phyloP scores from a whole-genome alignment of 176 grass and related monocot species.

The Ensete glaucum region DNA sequence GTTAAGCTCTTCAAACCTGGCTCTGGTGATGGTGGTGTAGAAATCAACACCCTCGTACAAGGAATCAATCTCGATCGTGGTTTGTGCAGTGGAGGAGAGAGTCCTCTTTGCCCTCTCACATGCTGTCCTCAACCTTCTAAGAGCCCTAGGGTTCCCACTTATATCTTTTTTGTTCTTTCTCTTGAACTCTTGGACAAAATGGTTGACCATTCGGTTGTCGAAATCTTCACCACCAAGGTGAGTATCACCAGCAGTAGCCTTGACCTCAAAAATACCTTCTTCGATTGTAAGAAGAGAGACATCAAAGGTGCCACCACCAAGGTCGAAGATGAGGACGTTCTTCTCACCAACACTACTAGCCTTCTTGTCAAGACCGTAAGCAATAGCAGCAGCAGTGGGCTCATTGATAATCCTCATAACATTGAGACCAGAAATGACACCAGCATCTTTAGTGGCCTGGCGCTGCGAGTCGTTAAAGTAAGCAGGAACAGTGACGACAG shows the following conservation, averaged over 20 bases:
- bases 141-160: not conserved
- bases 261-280: conserved; percentile 2
- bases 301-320: not conserved
- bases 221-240: not conserved
- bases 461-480: not conserved
- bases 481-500: conserved; percentile 1
- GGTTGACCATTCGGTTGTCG: not conserved
- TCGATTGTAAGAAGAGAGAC: not conserved
- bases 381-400: not conserved
- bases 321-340: not conserved
- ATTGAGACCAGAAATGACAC: conserved; percentile 1
- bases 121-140: not conserved
- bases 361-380: conserved; percentile 3
- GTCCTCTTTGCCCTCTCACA: not conserved
- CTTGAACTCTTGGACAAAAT: not conserved
- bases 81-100: not conserved
- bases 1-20: conserved; percentile 2
- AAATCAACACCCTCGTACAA: not conserved
- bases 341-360: not conserved
- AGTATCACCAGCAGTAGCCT: conserved; percentile 3
- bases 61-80: not conserved
- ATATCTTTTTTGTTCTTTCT: not conserved
- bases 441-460: not conserved
- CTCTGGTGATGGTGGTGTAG: not conserved
- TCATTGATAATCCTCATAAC: not conserved